Evolutionary conservation across 192 early-diverging fungal genomes (phyloP).

Genomic region (Physocladia obscura): DNA sequence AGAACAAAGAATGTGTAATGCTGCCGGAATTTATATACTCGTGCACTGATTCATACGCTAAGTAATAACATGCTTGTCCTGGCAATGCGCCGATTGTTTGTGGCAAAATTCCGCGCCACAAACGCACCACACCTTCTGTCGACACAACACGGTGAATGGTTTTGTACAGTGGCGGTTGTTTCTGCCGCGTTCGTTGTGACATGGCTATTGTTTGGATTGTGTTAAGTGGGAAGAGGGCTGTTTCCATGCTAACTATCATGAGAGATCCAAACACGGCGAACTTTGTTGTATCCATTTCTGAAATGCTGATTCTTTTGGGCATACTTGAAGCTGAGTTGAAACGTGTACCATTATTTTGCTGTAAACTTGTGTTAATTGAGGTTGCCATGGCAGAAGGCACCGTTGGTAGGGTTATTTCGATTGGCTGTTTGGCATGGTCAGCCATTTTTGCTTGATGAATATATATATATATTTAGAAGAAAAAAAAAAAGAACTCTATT

Average conservation of each 20-base stretch:
- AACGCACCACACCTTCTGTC: slow-evolving; percentile 38
- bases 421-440: no score
- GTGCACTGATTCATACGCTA: slow-evolving; percentile 48
- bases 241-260: slow-evolving; percentile 48
- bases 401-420: no score
- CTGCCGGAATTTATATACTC: slow-evolving; percentile 10
- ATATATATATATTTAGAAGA: no score
- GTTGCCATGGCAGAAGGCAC: no score
- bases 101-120: slow-evolving; percentile 48
- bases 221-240: slow-evolving; percentile 46
- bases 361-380: no score
- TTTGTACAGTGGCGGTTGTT: not conserved
- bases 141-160: slow-evolving; percentile 13
- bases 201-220: slow-evolving; percentile 49
- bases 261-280: slow-evolving; percentile 45
- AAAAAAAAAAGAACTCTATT: no score
- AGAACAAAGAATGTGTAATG: not conserved
- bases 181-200: slow-evolving; percentile 30
- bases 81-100: slow-evolving; percentile 45
- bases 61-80: slow-evolving; percentile 50
- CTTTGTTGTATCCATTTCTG: slow-evolving; percentile 43
- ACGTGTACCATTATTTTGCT: no score
- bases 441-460: no score
- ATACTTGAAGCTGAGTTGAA: no score
- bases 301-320: slow-evolving; percentile 36